Evolutionary conservation across 2,329 filamentous ascomycete genomes (phyloP), one percentile per base, ranked within the genome.

Genomic region (Aurifilum marmelostoma): DNA sequence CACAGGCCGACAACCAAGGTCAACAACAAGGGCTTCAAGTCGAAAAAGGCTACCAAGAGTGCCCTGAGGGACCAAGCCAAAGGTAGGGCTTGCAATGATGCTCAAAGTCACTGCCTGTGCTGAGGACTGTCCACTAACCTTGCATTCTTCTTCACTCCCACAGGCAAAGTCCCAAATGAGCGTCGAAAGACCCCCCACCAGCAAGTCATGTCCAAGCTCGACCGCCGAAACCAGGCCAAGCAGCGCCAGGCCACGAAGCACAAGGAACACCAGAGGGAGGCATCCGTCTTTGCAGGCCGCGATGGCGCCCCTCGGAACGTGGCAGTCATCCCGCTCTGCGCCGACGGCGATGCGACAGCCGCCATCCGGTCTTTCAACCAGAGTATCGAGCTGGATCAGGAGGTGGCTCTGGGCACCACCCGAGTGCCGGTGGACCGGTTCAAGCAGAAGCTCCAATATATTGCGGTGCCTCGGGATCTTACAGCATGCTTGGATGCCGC

Each of bases 171-270:
- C 63, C 90, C 85, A 67, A 83, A 88, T 75, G 92, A 97, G 77
- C 88, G 86, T 75, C 89, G 95, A 76, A 97, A 93, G 80, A 97
- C 95, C 21, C 93, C 93, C 67, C 93, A 97, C 79, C 96, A 99
- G 79, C 93, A 97, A 82, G 89, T 97, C 82, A 95, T 97, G 92
- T 97, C 94, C 69, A 99, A 98, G 82, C 88, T 99, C 79, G 94
- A 97, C 80, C 91, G 96, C 70, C 90, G 93, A 75, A 98, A 99
- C 80, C 93, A 97, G 83, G 92, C 93, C 74, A 95, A 95, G 80
- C 96, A 99, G 84, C 90, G 91, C 79, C 92, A 95, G 75, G 83
- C 92, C 71, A 85, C 89, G 74, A 97, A 98, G 81, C 89, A 94
- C 77, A 90, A 90, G 77, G 93, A 96, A 75, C 92, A 96, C 76